A percentile compares a stretch with the other conserved stretches of the same genome.
Evolutionary conservation across 2,329 filamentous ascomycete species (phyloP).

Genomic region (Cladophialophora psammophila): DNA sequence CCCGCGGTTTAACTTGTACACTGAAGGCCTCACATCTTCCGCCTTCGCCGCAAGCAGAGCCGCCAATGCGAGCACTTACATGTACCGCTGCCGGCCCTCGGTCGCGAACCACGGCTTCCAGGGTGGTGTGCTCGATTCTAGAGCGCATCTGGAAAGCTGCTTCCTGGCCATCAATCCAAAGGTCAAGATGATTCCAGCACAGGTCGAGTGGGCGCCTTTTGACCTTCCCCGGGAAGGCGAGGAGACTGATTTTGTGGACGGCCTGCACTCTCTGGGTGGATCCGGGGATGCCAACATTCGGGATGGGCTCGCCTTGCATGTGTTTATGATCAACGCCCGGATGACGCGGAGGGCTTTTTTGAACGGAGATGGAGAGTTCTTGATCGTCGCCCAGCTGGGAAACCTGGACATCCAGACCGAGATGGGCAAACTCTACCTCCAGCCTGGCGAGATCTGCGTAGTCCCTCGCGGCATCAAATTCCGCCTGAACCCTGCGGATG

Average conservation of each 20-base stretch:
- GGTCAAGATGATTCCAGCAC: constrained; percentile 52
- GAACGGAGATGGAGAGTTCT: constrained; percentile 70
- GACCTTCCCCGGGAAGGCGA: constrained; percentile 11
- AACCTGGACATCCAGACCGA: constrained; percentile 72
- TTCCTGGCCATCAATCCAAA: constrained; percentile 64
- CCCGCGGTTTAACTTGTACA: constrained; percentile 46
- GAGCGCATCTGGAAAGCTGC: constrained; percentile 40
- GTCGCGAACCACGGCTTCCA: constrained; percentile 62
- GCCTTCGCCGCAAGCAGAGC: constrained; percentile 65
- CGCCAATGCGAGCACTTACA: constrained; percentile 65
- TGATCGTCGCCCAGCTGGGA: constrained; percentile 71
- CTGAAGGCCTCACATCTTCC: constrained; percentile 62
- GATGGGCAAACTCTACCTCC: constrained; percentile 68
- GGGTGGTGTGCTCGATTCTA: constrained; percentile 23
- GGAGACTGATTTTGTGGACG: constrained; percentile 63
- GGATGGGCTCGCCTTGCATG: constrained; percentile 62
- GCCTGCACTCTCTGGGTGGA: constrained; percentile 62
- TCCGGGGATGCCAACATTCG: constrained; percentile 65
- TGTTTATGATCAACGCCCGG: constrained; percentile 63
- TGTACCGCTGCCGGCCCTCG: constrained; percentile 65
- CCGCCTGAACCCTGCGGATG: constrained; percentile 61
- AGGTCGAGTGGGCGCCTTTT: constrained; percentile 16
- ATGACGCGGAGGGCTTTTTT: constrained; percentile 66
- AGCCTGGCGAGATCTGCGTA: constrained; percentile 70
- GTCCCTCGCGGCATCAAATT: constrained; percentile 71